Evolutionary conservation across 2,329 filamentous ascomycete species (phyloP).

Genomic region (Alternaria postmessia): DNA sequence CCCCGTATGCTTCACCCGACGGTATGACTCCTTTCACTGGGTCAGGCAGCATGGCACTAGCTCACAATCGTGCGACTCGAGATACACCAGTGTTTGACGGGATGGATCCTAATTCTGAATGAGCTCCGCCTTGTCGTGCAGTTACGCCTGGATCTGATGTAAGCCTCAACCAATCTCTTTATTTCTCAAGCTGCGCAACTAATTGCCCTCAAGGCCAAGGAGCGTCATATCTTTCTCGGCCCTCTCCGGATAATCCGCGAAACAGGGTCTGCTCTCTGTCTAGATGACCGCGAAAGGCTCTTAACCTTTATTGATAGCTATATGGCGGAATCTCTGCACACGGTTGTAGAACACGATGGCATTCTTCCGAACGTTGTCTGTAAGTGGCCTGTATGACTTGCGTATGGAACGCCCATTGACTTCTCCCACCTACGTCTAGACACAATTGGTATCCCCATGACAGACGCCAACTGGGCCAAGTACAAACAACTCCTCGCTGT

Average conservation of each 20-base stretch:
- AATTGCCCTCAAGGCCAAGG: conserved; percentile 9
- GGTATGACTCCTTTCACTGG: neutral
- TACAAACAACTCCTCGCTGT: conserved; percentile 19
- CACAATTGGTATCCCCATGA: conserved; percentile 22
- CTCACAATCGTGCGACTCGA: neutral
- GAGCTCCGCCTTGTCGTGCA: neutral
- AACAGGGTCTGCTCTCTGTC: neutral
- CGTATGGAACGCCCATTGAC: neutral
- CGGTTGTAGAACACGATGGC: conserved; percentile 9
- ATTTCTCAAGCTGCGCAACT: neutral
- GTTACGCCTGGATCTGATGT: conserved; percentile 9
- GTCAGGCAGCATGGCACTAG: neutral
- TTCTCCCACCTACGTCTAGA: neutral
- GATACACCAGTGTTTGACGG: neutral
- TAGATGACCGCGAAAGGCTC: neutral
- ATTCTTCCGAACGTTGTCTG: conserved; percentile 20
- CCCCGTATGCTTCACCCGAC: neutral
- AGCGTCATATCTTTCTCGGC: conserved; percentile 20
- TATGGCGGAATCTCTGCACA: conserved; percentile 18
- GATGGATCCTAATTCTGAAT: neutral
- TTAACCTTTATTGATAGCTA: conserved; percentile 15
- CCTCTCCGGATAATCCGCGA: conserved; percentile 19
- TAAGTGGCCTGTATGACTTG: neutral
- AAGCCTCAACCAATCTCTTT: neutral
- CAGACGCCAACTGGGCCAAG: conserved; percentile 14